Evolutionary conservation across 2,329 filamentous ascomycete genomes (phyloP), one percentile per base, ranked within the genome.

Genomic region (Chrysosporium keratinophilum): DNA sequence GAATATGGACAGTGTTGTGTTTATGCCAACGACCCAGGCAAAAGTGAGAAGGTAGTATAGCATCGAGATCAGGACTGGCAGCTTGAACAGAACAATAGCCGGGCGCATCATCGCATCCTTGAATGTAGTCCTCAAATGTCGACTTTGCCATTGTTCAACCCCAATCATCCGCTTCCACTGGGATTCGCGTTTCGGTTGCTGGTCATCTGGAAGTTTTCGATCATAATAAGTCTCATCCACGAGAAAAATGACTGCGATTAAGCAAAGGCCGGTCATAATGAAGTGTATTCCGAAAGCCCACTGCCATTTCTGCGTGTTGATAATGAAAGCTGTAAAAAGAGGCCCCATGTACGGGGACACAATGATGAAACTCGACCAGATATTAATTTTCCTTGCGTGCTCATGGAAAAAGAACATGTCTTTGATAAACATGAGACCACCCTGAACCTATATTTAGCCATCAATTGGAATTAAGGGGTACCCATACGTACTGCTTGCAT

Each of bases 1-100:
- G 54, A 80, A 75, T 17, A 79, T 76, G 43, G 75, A 69, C 0
- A 79, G 67, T 0, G 78, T 79, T 0, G 77, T 79, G 60, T 81
- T 80, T 63, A 81, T 76, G 5, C 77, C 78, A 17, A 71, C 65
- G 20, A 71, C 65, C 69, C 69, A 72, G 0, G 68, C 68, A 56
- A 71, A 72, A 2, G 64, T 70, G 12, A 73, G 57, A 23, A 71
- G 56, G 54, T 73, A 73, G 54, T 71, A 72, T 7, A 73, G 35
- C 1, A 57, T 59, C 0, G 64, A 60, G 0, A 70, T 52, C 37
- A 71, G 59, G 1, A 74, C 65, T 0, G 70, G 66, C 1, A 67
- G 66, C 44, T 74, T 73, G 44, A 62, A 52, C 37, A 73, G 62
- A 4, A 71, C 67, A 3, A 65, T 63, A 9, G 71, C 5, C 0